phyloP scores from a whole-genome alignment of 805 yeast genomes.

The Monosporozyma aquatica region DNA sequence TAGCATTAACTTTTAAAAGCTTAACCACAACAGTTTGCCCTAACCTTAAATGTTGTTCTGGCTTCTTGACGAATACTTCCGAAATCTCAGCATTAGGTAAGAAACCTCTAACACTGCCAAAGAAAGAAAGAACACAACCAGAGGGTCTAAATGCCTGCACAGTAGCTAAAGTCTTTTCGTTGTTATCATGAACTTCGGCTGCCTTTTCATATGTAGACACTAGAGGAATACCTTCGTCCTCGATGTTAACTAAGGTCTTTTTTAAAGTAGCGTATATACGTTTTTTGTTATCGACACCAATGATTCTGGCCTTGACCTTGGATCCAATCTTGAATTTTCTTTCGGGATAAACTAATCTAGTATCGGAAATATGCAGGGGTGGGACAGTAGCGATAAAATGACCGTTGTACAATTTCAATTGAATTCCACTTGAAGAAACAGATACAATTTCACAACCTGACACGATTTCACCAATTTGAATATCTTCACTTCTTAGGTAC shows the following conservation, averaged over 20 bases:
- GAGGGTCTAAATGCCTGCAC: conserved; percentile 59
- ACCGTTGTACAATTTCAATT: conserved; percentile 51
- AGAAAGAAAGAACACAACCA: conserved; percentile 81
- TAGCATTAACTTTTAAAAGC: conserved; percentile 47
- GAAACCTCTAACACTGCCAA: conserved; percentile 68
- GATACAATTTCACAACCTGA: conserved; percentile 47
- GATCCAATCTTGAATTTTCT: conserved; percentile 81
- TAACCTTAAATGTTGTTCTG: conserved; percentile 65
- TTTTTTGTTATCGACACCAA: conserved; percentile 40
- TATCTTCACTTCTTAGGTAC: conserved; percentile 60
- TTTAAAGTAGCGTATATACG: conserved; percentile 63
- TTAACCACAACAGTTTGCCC: conserved; percentile 80
- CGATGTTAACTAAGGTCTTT: conserved; percentile 64
- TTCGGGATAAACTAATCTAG: conserved; percentile 80
- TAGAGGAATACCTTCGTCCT: conserved; percentile 28
- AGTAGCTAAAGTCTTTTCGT: conserved; percentile 56
- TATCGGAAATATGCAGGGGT: conserved; percentile 70
- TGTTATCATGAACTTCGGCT: conserved; percentile 32
- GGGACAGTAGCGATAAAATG: conserved; percentile 70
- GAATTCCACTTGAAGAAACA: conserved; percentile 54
- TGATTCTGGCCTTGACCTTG: conserved; percentile 66
- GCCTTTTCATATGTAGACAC: conserved; percentile 43
- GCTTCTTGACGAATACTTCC: conserved; percentile 72
- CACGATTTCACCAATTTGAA: conserved; percentile 65
- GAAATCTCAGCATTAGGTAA: conserved; percentile 84